Base-by-base conservation (phyloP, 2,329 filamentous ascomycete genomes). In the Fusarium keratoplasticum region DNA sequence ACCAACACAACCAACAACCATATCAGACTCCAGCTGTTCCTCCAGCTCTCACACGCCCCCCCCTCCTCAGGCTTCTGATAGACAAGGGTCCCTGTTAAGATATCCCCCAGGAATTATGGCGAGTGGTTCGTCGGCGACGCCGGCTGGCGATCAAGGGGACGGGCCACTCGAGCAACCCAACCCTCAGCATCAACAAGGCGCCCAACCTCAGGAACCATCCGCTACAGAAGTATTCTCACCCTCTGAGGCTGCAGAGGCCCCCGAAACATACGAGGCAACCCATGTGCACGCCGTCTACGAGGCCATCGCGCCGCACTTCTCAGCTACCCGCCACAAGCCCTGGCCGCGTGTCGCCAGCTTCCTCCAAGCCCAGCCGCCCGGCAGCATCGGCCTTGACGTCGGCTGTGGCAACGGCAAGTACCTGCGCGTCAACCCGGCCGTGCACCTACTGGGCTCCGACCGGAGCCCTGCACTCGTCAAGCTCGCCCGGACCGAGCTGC, bases 401-500 rank as follows among this genome's bases (percentile, higher is more conserved):
- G 96, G 96, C 70, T 98, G 96, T 84, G 96, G 96, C 69, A 99
- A 99, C 84, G 96, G 96, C 76, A 98, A 98, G 87, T 98, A 98
- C 82, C 86, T 98, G 70, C 86, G 89, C 69, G 93, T 97, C 66
- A 97, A 97, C 83, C 88, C 87, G 25, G 84, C 90, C 77, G 84
- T 98, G 58, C 95, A 94, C 84, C 92, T 98, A 63, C 82, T 98
- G 68, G 96, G 91, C 66, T 96, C 93, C 65, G 96, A 98, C 85
- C 90, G 95, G 86, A 97, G 90, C 77, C 87, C 86, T 27, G 84
- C 87, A 66, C 87, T 91, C 36, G 85, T 88, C 58, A 81, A 82
- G 38, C 86, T 91, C 62, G 88, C 89, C 62, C 81, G 84, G 57
- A 66, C 75, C 60, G 73, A 71, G 38, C 68, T 76, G 50, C 70